A percentile compares a stretch with the other conserved stretches of the same genome.
These are phyloP conservation scores for Lagenaria siceraria DNA, from an alignment of 306 rosid genomes.

Conservation along the genomic window DNA sequence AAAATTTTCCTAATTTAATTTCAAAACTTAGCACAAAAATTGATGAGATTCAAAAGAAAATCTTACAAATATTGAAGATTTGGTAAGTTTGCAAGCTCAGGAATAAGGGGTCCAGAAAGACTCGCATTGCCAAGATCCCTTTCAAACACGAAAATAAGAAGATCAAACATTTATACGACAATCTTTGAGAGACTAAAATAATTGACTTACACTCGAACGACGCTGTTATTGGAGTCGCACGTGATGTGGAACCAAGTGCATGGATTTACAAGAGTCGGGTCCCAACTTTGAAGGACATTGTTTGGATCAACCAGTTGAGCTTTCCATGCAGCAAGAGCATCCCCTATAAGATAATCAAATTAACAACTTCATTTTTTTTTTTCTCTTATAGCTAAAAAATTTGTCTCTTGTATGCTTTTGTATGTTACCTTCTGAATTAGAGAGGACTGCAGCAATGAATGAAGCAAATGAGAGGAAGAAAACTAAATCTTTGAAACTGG, in stretches of 20 bases:
- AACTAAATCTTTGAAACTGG: not conserved
- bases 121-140: constrained; percentile 20
- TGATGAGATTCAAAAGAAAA: not conserved
- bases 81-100: constrained; percentile 17
- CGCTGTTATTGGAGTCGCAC: not conserved
- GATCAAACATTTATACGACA: not conserved
- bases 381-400: no score
- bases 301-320: constrained; percentile 10
- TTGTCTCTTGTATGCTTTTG: not conserved
- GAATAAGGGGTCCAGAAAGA: constrained; percentile 15
- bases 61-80: constrained; percentile 19
- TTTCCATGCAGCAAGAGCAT: constrained; percentile 15
- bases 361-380: no score
- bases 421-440: constrained; percentile 12
- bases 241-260: constrained; percentile 23
- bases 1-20: no score
- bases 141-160: not conserved
- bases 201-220: constrained; percentile 17
- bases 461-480: constrained; percentile 5
- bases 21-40: no score
- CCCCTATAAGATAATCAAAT: not conserved
- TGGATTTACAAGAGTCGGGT: constrained; percentile 12
- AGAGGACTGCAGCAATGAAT: constrained; percentile 15
- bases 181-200: not conserved
- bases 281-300: constrained; percentile 24